Evolutionary conservation across 306 rosid species (phyloP), one percentile per base, ranked within the genome.

Genomic region (Styphnolobium japonicum): DNA sequence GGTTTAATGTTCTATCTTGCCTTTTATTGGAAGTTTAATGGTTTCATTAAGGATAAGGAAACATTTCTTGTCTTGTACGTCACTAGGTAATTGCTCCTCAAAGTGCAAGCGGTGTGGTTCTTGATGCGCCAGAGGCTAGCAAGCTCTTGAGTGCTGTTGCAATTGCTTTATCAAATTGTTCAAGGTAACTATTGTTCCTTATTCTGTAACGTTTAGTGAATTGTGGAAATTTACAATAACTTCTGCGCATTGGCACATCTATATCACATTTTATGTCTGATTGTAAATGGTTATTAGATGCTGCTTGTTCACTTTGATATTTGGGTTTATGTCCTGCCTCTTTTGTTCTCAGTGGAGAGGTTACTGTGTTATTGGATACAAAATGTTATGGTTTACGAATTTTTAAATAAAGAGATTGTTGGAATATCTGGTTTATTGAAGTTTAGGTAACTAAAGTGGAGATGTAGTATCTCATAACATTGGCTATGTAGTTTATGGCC

Each of bases 21-120:
- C 69, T 61, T 75, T 15, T 69, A 19, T 62, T n/a, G 42, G 51
- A 70, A 55, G 53, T 67, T 69, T 43, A 22, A 62, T 74, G 39
- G 10, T 71, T 61, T 68, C 57, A 5, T 63, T 46, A 23, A 69
- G 51, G 76, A 65, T 77, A 29, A 78, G 33, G 33, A 61, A 22
- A n/a, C 34, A 39, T 70, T 81, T 74, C 9, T 71, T 81, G 65
- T 76, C 80, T 27, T 19, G 67, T 76, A 37, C 67, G 73, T 84
- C 12, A 42, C 77, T 82, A 95, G 98, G 92, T 95, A 29, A 92
- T 95, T 82, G 90, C 98, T 79, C 98, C 98, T 74, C 98, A 91
- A 86, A 92, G 98, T 83, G 97, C 94, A 61, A 95, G 98, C 63
- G 98, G 98, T 0, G 98, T 95, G 80, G 90, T 95, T 84, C 98